Evolutionary conservation across 148 eudicot genomes (phyloP).

Genomic region (Rhododendron williamsianum): DNA sequence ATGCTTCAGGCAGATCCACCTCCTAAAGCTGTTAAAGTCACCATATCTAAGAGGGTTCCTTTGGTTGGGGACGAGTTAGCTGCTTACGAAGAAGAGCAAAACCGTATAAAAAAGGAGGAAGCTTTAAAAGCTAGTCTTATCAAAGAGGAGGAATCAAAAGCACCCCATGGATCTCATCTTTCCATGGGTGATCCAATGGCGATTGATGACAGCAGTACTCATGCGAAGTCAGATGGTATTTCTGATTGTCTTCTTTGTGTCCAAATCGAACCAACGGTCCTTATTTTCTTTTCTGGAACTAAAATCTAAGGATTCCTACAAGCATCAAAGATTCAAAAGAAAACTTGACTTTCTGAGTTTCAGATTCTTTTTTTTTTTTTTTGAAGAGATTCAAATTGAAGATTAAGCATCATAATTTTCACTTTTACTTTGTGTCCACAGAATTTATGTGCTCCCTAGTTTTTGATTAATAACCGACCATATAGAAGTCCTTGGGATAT

Average conservation of each 20-base stretch:
- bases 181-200: constrained; percentile 63
- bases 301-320: neutral
- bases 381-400: neutral
- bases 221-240: constrained; percentile 60
- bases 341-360: neutral
- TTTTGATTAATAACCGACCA: neutral
- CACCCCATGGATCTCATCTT: constrained; percentile 45
- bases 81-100: constrained; percentile 93
- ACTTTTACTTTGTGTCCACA: neutral
- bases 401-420: neutral
- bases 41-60: constrained; percentile 81
- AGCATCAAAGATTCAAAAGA: neutral
- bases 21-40: constrained; percentile 97
- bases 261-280: neutral
- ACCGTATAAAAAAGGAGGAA: constrained; percentile 76
- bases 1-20: constrained; percentile 99
- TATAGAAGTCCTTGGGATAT: neutral
- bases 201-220: constrained; percentile 53
- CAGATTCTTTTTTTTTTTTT: neutral
- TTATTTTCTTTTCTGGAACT: neutral
- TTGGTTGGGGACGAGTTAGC: constrained; percentile 95
- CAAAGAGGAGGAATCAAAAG: constrained; percentile 81
- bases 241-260: constrained; percentile 5
- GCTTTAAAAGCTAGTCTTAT: constrained; percentile 72
- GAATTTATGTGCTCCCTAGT: neutral